phyloP scores from a whole-genome alignment of 371 early-diverging fungal genomes.

The Zopfochytrium polystomum region DNA sequence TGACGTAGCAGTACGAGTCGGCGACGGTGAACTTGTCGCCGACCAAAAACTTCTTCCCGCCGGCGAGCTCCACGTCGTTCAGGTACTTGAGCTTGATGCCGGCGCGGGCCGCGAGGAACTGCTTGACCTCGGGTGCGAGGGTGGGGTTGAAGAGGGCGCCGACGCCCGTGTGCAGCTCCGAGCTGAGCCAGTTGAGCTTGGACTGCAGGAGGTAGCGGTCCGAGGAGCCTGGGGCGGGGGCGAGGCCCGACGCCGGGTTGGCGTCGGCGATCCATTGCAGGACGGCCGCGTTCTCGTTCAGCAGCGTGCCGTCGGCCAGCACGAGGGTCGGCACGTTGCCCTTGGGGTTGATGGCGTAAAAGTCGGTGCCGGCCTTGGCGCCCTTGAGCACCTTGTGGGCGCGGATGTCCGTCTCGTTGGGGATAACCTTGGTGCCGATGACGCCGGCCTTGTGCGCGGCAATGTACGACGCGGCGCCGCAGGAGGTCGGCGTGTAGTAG shows the following conservation, averaged over 20 bases:
- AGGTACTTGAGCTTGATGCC: constrained; percentile 20
- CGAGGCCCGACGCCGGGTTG: constrained; percentile 9
- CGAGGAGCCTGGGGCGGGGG: constrained; percentile 21
- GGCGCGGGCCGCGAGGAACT: constrained; percentile 3
- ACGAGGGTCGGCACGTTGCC: constrained; percentile 31
- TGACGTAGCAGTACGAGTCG: constrained; percentile 26
- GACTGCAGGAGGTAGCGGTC: constrained; percentile 31
- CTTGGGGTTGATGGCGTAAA: constrained; percentile 31
- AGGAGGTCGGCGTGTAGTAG: constrained; percentile 31
- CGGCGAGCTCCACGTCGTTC: constrained; percentile 28
- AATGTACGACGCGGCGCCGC: constrained; percentile 32
- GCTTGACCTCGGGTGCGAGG: constrained; percentile 8
- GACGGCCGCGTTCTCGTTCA: constrained; percentile 28
- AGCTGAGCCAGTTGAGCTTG: constrained; percentile 22
- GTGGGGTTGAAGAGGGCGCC: constrained; percentile 24
- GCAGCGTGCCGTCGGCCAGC: constrained; percentile 22
- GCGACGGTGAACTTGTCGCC: constrained; percentile 29
- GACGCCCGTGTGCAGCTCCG: constrained; percentile 23
- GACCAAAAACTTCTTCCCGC: constrained; percentile 27
- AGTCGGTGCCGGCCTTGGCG: constrained; percentile 23
- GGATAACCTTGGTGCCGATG: constrained; percentile 19
- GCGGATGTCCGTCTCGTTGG: constrained; percentile 21
- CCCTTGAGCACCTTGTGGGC: constrained; percentile 18
- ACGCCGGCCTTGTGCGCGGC: constrained; percentile 26
- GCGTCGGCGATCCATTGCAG: constrained; percentile 28